phyloP scores from a whole-genome alignment of 2,329 filamentous ascomycete species.

The Exserohilum turcica region DNA sequence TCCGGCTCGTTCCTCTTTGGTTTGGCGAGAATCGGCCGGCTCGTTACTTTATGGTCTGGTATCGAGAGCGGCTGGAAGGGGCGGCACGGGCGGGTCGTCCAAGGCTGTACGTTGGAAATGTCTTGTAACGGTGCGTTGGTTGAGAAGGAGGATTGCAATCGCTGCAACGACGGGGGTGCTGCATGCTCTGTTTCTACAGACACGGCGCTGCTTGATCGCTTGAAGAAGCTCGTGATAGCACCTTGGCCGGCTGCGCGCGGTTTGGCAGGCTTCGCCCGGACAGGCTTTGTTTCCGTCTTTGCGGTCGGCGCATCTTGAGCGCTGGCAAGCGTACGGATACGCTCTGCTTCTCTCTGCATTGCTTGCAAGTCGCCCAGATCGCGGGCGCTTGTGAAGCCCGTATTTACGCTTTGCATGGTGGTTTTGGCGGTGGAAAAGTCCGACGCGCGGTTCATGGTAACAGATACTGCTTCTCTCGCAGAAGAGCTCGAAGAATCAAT shows the following conservation, averaged over 20 bases:
- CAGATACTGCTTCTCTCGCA: constrained; percentile 17
- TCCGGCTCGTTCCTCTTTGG: constrained; percentile 30
- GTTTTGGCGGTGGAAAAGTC: constrained; percentile 36
- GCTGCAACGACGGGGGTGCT: constrained; percentile 18
- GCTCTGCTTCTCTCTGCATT: constrained; percentile 48
- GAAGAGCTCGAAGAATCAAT: constrained; percentile 23
- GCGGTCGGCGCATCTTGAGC: constrained; percentile 29
- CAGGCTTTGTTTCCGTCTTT: constrained; percentile 20
- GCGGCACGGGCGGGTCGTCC: constrained; percentile 10
- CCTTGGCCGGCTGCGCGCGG: constrained; percentile 56
- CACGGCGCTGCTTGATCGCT: constrained; percentile 31
- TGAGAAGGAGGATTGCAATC: constrained; percentile 28
- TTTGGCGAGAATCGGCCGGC: constrained; percentile 41
- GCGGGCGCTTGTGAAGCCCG: constrained; percentile 49
- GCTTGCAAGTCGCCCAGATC: constrained; percentile 41
- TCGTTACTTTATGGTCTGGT: constrained; percentile 38
- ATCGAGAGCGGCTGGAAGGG: constrained; percentile 34
- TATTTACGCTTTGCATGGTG: constrained; percentile 24
- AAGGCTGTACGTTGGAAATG: constrained; percentile 39
- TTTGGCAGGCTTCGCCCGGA: constrained; percentile 31
- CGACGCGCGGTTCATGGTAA: constrained; percentile 40
- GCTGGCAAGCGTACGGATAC: constrained; percentile 29
- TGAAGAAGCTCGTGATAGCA: constrained; percentile 60
- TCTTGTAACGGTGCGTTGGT: constrained; percentile 33
- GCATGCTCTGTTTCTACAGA: constrained; percentile 14